These are phyloP conservation scores for Euryodendron excelsum DNA, from an alignment of 148 eudicot genomes.

Conservation along the genomic window DNA sequence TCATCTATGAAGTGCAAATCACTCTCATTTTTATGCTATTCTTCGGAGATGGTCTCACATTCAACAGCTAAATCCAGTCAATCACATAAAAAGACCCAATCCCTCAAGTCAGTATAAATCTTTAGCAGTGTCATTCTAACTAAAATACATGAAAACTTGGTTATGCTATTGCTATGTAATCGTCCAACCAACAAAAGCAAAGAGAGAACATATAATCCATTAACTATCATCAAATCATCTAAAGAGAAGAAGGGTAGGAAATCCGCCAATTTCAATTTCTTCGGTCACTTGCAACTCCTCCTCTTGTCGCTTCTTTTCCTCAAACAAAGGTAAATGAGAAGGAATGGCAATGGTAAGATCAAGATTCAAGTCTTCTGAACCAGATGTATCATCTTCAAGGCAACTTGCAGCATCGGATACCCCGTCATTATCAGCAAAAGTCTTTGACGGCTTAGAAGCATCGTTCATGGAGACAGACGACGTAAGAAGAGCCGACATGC, in stretches of 20 bases:
- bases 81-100: too few species aligned
- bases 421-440: background rate
- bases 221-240: background rate
- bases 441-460: background rate
- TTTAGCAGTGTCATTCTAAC: background rate
- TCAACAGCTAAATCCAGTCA: too few species aligned
- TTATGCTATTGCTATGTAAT: too few species aligned
- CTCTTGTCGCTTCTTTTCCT: background rate
- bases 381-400: conserved; percentile 9
- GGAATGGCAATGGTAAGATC: conserved; percentile 37
- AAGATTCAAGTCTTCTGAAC: conserved; percentile 32
- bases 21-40: too few species aligned
- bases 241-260: conserved; percentile 6
- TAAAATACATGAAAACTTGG: background rate
- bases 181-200: too few species aligned
- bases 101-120: too few species aligned
- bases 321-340: background rate
- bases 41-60: too few species aligned
- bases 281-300: background rate
- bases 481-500: background rate
- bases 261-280: background rate
- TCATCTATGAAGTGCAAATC: too few species aligned
- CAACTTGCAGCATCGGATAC: conserved; percentile 1
- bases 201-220: too few species aligned
- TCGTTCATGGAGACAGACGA: conserved; percentile 16